These are phyloP conservation scores for Pseudognaphalium luteoalbum DNA, from an alignment of 129 eudicot species.

Conservation along the genomic window DNA sequence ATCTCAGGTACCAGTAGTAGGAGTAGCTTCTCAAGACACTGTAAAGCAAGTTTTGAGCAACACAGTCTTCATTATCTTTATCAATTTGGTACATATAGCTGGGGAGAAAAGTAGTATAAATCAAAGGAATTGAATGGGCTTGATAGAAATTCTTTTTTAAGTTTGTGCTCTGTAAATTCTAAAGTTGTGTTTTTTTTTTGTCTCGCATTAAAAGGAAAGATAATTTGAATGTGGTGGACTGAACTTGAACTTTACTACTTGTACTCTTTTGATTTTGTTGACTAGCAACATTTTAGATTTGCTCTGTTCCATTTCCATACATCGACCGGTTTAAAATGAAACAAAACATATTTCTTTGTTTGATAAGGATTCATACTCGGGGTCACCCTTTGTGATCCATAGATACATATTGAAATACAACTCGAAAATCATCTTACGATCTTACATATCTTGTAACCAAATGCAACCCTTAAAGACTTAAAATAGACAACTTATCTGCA, in stretches of 20 bases:
- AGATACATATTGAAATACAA: no score
- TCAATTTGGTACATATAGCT: slow-evolving; percentile 28
- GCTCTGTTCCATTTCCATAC: background rate
- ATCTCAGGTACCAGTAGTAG: slow-evolving; percentile 21
- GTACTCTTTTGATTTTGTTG: background rate
- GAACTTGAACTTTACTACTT: background rate
- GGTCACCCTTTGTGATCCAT: no score
- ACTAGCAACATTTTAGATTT: slow-evolving; percentile 1
- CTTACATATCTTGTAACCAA: no score
- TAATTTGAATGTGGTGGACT: slow-evolving; percentile 10
- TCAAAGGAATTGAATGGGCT: slow-evolving; percentile 24
- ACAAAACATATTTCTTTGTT: background rate
- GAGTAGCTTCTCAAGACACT: slow-evolving; percentile 22
- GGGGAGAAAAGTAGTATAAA: slow-evolving; percentile 16
- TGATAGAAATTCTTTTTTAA: slow-evolving; percentile 11
- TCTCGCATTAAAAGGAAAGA: slow-evolving; percentile 23
- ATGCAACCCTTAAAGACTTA: no score
- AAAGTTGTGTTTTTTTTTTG: slow-evolving; percentile 6
- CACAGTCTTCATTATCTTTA: slow-evolving; percentile 24
- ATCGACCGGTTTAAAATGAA: background rate
- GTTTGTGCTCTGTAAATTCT: slow-evolving; percentile 27
- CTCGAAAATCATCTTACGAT: no score
- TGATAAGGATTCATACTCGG: no score
- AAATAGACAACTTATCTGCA: no score
- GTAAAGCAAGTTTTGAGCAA: slow-evolving; percentile 36